These are phyloP conservation scores for Penicillium sp. DNA, from an alignment of 2,329 filamentous ascomycete genomes.

Conservation along the genomic window DNA sequence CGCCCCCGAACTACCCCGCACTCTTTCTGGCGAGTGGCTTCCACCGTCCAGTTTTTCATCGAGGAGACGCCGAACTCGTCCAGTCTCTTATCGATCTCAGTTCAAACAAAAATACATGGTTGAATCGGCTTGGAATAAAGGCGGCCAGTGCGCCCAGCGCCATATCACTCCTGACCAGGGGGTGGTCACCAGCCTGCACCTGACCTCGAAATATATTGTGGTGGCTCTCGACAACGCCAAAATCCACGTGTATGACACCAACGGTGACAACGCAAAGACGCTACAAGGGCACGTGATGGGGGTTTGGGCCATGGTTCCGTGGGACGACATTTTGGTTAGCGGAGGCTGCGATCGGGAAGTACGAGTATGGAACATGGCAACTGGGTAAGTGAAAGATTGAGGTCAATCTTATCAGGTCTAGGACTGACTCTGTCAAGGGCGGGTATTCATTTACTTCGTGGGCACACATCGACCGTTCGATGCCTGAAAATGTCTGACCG, in stretches of 20 bases:
- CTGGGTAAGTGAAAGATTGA: slow-evolving; percentile 60
- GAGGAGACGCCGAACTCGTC: slow-evolving; percentile 55
- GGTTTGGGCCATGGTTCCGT: slow-evolving; percentile 99
- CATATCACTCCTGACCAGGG: slow-evolving; percentile 96
- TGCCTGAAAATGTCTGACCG: slow-evolving; percentile 97
- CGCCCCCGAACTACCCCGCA: slow-evolving; percentile 47
- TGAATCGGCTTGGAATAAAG: slow-evolving; percentile 92
- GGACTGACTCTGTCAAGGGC: slow-evolving; percentile 48
- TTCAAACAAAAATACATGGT: slow-evolving; percentile 98
- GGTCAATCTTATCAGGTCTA: neutral
- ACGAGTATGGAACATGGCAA: slow-evolving; percentile 91
- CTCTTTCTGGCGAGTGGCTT: slow-evolving; percentile 34
- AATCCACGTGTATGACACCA: slow-evolving; percentile 95
- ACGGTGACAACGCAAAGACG: slow-evolving; percentile 82
- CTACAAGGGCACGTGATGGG: slow-evolving; percentile 97
- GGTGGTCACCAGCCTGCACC: slow-evolving; percentile 90
- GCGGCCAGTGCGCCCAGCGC: slow-evolving; percentile 75
- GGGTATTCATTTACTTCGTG: slow-evolving; percentile 78
- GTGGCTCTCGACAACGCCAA: slow-evolving; percentile 97
- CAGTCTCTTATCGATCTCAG: slow-evolving; percentile 87
- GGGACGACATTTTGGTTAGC: slow-evolving; percentile 91
- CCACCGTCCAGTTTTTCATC: slow-evolving; percentile 32
- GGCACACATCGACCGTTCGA: slow-evolving; percentile 93
- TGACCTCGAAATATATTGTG: slow-evolving; percentile 95
- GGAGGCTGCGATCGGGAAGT: slow-evolving; percentile 97